These are phyloP conservation scores for Erysimum pusillum DNA, from an alignment of 441 rosid species.

Conservation along the genomic window DNA sequence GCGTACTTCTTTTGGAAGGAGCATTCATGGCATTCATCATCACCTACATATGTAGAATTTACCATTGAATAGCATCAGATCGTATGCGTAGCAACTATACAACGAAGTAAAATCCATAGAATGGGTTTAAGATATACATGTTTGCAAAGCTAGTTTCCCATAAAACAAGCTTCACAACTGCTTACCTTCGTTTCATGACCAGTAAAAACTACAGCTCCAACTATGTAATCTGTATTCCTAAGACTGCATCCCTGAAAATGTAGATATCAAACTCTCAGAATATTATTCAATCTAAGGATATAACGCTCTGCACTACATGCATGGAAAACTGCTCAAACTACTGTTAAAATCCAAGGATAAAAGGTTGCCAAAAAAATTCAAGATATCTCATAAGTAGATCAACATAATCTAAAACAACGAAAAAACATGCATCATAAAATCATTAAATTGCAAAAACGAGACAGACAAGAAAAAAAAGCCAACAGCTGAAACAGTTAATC, in stretches of 20 bases:
- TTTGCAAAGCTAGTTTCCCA: slow-evolving; percentile 36
- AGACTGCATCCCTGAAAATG: slow-evolving; percentile 96
- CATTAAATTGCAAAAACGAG: slow-evolving; percentile 26
- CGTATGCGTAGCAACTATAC: slow-evolving; percentile 11
- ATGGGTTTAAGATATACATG: slow-evolving; percentile 24
- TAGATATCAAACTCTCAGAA: slow-evolving; percentile 32
- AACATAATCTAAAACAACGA: slow-evolving; percentile 6
- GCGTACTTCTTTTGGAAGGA: slow-evolving; percentile 98
- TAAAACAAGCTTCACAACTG: slow-evolving; percentile 40
- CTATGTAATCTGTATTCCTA: slow-evolving; percentile 90
- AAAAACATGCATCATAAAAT: slow-evolving; percentile 12
- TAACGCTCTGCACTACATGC: slow-evolving; percentile 8
- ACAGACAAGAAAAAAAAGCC: slow-evolving; percentile 41
- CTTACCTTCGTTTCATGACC: slow-evolving; percentile 98
- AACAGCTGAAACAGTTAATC: slow-evolving; percentile 42
- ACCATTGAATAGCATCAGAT: slow-evolving; percentile 28
- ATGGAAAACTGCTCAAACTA: slow-evolving; percentile 8
- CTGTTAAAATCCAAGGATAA: slow-evolving; percentile 10
- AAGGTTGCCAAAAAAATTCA: neutral
- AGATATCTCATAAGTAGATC: slow-evolving; percentile 9
- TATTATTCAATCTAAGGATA: slow-evolving; percentile 11
- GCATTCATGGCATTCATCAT: slow-evolving; percentile 99
- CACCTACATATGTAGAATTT: slow-evolving; percentile 69
- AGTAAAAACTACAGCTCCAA: slow-evolving; percentile 84
- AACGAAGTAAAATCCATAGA: slow-evolving; percentile 25